Base-by-base conservation (phyloP, 2,329 filamentous ascomycete species). In the Colletotrichum gloeosporioides region DNA sequence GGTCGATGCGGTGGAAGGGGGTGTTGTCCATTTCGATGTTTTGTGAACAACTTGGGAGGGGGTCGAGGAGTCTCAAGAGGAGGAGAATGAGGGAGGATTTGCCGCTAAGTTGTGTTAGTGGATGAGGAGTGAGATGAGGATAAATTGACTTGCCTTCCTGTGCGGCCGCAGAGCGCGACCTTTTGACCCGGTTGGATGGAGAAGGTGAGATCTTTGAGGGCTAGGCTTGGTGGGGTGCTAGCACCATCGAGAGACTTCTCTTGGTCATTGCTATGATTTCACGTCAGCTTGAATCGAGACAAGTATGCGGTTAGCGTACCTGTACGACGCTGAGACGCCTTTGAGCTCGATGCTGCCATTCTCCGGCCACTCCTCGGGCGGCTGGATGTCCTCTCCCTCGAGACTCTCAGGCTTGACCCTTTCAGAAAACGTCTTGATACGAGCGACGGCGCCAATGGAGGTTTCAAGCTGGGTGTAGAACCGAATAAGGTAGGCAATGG, bases 1-100 rank as follows among this genome's bases (percentile, higher is more conserved):
- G 84, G 75, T 86, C 79, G 22, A 89, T 81, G 22, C 77, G 77
- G 63, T 81, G 34, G 12, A 87, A 83, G 0, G 82, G 80, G 1
- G 85, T 72, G 61, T 75, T 81, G 76, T 89, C 88, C 59, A 89
- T 86, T 1, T 78, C 70, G 18, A 87, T 84, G 32, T 79, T 76
- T 6, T 70, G 71, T 3, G 62, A 69, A 2, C 27, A 73, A 18
- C 44, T 70, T 2, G 79, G 66, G 2, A 81, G 9, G 0, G 84
- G 83, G 55, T 86, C 84, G 15, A 86, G 78, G 1, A 86, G 79
- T 2, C 80, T 80, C 15, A 86, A 78, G 67, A 82, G 83, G 15
- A 82, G 81, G 57, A 84, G 78, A 7, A 86, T 79, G 4, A 81
- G 66, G 1, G 84, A 84, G 0, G 84, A 85, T 78, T 86, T 86